A percentile compares a stretch with the other conserved stretches of the same genome.
These are phyloP conservation scores for Tulasnella sp. DNA, from an alignment of 768 basidiomycete genomes.

Conservation along the genomic window DNA sequence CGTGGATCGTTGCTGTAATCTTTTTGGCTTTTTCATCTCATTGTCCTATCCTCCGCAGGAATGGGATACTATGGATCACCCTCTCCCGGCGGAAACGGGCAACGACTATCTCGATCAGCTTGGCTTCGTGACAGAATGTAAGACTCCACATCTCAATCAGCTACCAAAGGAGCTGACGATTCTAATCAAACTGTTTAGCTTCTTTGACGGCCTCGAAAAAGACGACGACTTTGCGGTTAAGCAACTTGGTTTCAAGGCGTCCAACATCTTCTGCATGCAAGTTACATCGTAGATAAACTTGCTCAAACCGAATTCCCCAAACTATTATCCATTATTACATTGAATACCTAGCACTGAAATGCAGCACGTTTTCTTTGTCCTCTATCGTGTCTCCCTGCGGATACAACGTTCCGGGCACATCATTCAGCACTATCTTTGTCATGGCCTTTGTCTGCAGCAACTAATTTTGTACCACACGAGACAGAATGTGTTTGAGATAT, in stretches of 20 bases:
- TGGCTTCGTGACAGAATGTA: conserved; percentile 67
- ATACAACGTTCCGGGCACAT: too few relatives aligned
- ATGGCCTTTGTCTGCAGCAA: too few relatives aligned
- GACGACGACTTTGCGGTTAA: conserved; percentile 57
- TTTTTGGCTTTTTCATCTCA: conserved; percentile 12
- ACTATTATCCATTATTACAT: background rate
- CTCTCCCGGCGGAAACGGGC: conserved; percentile 19
- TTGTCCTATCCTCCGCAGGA: background rate
- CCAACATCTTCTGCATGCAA: conserved; percentile 71
- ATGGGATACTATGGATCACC: conserved; percentile 18
- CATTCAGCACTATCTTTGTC: too few relatives aligned
- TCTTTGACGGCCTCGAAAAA: conserved; percentile 60
- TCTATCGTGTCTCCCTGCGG: too few relatives aligned
- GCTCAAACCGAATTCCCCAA: background rate
- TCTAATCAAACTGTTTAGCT: conserved; percentile 35
- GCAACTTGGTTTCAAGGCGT: conserved; percentile 71
- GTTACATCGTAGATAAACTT: conserved; percentile 25
- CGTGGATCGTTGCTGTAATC: background rate
- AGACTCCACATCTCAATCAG: background rate
- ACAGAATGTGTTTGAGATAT: too few relatives aligned
- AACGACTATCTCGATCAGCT: conserved; percentile 45
- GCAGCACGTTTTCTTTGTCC: background rate
- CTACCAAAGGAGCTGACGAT: conserved; percentile 12
- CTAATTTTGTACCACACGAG: too few relatives aligned
- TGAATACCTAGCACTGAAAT: background rate